phyloP scores from a whole-genome alignment of 441 rosid genomes.

The Oxalis stricta region DNA sequence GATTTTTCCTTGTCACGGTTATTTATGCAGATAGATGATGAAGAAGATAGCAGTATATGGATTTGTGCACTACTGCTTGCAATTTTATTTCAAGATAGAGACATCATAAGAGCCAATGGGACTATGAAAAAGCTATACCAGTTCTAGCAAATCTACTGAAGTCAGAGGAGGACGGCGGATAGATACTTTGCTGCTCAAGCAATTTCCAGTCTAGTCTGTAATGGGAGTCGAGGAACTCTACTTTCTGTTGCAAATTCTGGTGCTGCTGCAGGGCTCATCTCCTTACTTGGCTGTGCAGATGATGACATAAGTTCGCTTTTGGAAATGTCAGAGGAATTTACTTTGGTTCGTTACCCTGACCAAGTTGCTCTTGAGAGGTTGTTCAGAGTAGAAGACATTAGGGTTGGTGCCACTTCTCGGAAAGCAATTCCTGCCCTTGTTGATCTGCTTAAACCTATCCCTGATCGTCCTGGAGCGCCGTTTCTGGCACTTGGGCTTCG shows the following conservation, averaged over 20 bases:
- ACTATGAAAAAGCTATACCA: slow-evolving; percentile 91
- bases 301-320: slow-evolving; percentile 77
- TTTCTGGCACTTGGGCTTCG: slow-evolving; percentile 76
- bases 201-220: slow-evolving; percentile 83
- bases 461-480: slow-evolving; percentile 99
- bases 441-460: slow-evolving; percentile 97
- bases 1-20: slow-evolving; percentile 8
- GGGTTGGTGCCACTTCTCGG: slow-evolving; percentile 96
- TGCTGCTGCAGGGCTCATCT: slow-evolving; percentile 87
- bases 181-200: slow-evolving; percentile 99
- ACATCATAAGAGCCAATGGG: slow-evolving; percentile 76
- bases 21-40: slow-evolving; percentile 67
- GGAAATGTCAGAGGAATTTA: slow-evolving; percentile 75
- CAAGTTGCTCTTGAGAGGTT: slow-evolving; percentile 98
- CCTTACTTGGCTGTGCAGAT: slow-evolving; percentile 96
- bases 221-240: slow-evolving; percentile 97
- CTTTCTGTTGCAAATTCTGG: slow-evolving; percentile 98
- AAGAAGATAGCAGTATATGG: slow-evolving; percentile 90
- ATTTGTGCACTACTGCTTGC: slow-evolving; percentile 92
- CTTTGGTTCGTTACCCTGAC: slow-evolving; percentile 77
- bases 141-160: slow-evolving; percentile 79
- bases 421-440: slow-evolving; percentile 96
- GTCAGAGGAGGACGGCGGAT: slow-evolving; percentile 82
- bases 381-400: slow-evolving; percentile 98
- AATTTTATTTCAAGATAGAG: slow-evolving; percentile 94